Conservation (phyloP, 768 basidiomycete species). For the Mycena indigotica region DNA sequence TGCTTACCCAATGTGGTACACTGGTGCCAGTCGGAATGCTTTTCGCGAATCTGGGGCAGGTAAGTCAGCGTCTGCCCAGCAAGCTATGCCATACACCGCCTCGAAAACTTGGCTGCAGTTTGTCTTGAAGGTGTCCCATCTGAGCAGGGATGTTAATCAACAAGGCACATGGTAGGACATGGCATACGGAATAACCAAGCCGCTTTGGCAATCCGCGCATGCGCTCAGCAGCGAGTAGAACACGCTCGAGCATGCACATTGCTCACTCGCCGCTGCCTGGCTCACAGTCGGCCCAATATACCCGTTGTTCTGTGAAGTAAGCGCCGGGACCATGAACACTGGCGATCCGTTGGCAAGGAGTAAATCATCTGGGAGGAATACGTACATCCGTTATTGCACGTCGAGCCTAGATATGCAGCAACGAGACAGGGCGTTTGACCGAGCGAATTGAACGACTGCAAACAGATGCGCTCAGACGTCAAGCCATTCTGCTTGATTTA, state of each 20-base stretch:
- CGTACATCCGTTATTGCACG: constrained; percentile 42
- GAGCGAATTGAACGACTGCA: constrained; percentile 42
- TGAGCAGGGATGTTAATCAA: constrained; percentile 24
- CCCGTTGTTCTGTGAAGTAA: too few species aligned
- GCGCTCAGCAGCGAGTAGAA: constrained; percentile 55
- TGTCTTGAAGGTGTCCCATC: constrained; percentile 49
- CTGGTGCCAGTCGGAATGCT: constrained; percentile 43
- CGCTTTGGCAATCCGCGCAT: constrained; percentile 52
- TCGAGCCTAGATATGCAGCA: constrained; percentile 42
- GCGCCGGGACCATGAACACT: constrained; percentile 40
- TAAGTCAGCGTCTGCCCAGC: not conserved
- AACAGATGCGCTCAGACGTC: not conserved
- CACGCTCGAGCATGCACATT: constrained; percentile 54
- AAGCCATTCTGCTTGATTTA: not conserved
- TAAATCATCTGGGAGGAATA: not conserved
- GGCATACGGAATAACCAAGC: constrained; percentile 35
- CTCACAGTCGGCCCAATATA: too few species aligned
- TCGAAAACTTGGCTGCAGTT: constrained; percentile 41
- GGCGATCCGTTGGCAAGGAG: constrained; percentile 3
- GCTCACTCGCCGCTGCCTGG: too few species aligned
- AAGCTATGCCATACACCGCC: not conserved
- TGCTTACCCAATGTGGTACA: constrained; percentile 43
- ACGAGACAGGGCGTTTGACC: constrained; percentile 49
- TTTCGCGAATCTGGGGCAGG: constrained; percentile 33
- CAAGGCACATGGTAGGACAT: constrained; percentile 1